These are phyloP conservation scores for Pachysandra terminalis DNA, from an alignment of 164 flowering plant genomes.

Conservation along the genomic window DNA sequence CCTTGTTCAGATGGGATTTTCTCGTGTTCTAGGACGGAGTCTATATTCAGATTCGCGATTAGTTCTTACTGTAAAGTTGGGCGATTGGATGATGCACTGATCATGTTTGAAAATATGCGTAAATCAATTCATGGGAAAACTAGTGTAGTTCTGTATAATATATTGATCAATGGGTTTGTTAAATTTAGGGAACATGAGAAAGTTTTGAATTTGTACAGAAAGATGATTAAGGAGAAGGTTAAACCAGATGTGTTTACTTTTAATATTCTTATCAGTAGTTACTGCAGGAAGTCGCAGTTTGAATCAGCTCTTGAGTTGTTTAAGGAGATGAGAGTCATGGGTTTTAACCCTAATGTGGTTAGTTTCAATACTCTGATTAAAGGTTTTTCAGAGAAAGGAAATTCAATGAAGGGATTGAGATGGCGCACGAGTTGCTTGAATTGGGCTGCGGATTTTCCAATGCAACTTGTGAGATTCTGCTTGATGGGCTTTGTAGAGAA, in stretches of 20 bases:
- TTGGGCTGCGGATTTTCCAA: constrained; percentile 61
- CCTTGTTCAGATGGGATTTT: constrained; percentile 88
- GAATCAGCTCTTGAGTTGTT: constrained; percentile 63
- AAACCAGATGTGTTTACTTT: constrained; percentile 79
- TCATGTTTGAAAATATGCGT: constrained; percentile 53
- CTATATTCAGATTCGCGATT: constrained; percentile 54
- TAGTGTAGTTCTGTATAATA: constrained; percentile 51
- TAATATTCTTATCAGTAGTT: constrained; percentile 69
- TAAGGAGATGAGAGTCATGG: constrained; percentile 67
- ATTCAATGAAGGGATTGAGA: constrained; percentile 60
- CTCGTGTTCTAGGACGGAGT: constrained; percentile 60
- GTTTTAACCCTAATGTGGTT: constrained; percentile 81
- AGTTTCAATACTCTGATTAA: constrained; percentile 80
- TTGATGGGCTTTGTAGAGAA: constrained; percentile 66
- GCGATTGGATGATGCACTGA: constrained; percentile 50
- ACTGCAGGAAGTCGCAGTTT: constrained; percentile 53
- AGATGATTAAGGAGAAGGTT: constrained; percentile 61
- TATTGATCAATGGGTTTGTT: constrained; percentile 65
- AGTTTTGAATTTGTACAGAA: constrained; percentile 50
- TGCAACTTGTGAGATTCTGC: constrained; percentile 77
- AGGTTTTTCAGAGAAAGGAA: constrained; percentile 58
- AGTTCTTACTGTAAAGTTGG: constrained; percentile 52
- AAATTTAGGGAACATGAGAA: constrained; percentile 37
- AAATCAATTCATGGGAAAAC: constrained; percentile 77
- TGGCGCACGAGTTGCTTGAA: constrained; percentile 89